Conservation (phyloP, 768 basidiomycete genomes). For the Lentinula raphanica region DNA sequence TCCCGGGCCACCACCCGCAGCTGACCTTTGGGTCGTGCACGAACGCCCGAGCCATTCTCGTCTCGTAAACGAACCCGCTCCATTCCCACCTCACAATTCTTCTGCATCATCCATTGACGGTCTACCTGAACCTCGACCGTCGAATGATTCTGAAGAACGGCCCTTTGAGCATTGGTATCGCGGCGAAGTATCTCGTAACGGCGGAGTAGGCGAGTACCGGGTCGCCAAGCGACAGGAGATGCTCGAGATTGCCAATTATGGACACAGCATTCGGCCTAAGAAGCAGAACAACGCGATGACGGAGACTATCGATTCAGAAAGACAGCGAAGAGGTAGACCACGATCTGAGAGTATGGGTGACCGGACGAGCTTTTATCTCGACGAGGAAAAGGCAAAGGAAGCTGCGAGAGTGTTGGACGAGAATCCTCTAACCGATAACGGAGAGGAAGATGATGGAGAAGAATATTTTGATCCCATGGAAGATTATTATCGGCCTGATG, state of each 20-base stretch:
- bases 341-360: slow-evolving; percentile 60
- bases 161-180: slow-evolving; percentile 91
- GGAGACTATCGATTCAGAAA: slow-evolving; percentile 19
- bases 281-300: slow-evolving; percentile 17
- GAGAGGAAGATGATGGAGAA: slow-evolving; percentile 49
- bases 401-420: slow-evolving; percentile 68
- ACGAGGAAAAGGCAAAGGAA: slow-evolving; percentile 46
- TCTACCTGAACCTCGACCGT: slow-evolving; percentile 45
- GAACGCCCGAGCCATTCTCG: slow-evolving; percentile 31
- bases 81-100: slow-evolving; percentile 42
- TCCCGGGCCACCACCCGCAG: background rate
- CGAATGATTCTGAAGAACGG: slow-evolving; percentile 73
- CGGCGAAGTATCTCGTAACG: slow-evolving; percentile 80
- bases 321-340: slow-evolving; percentile 28
- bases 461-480: slow-evolving; percentile 20
- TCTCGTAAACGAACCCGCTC: slow-evolving; percentile 60
- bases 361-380: slow-evolving; percentile 63
- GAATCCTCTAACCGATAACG: slow-evolving; percentile 68
- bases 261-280: slow-evolving; percentile 38
- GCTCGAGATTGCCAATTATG: slow-evolving; percentile 84
- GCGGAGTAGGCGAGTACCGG: slow-evolving; percentile 80
- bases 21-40: slow-evolving; percentile 7
- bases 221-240: slow-evolving; percentile 75
- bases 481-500: slow-evolving; percentile 20
- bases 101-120: slow-evolving; percentile 37